Evolutionary conservation across 768 basidiomycete genomes (phyloP), one percentile per base, ranked within the genome.

Genomic region (Grammothele lineata): DNA sequence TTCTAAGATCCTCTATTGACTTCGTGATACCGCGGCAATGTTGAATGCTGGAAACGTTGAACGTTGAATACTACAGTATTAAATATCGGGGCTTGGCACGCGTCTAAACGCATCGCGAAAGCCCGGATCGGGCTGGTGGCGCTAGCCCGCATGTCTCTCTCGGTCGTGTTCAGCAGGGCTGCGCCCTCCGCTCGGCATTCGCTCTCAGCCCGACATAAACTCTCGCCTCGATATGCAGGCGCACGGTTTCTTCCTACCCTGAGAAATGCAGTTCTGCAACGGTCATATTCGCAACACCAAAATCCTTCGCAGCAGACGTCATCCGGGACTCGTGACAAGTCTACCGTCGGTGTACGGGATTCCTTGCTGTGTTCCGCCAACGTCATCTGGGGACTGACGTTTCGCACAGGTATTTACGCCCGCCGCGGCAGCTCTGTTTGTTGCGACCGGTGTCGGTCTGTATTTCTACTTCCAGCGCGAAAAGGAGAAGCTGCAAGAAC

Each of bases 381-480:
- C 27, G 8, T 30, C 14, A 30, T 30, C 8, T 7, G 27, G 8
- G 7, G 7, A 30, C 27, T 30, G 27, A 30, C 14, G 27, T 30
- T 36, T 10, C 4, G 9, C 30, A 26, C 56, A 97, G 94, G 88
- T 91, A n/a, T 96, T 97, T 63, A 93, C 92, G 2, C 92, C 92
- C 22, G 75, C 73, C 43, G 83, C 93, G 1, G 94, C 90, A 0
- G 82, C 74, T 0, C 59, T 97, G 18, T 96, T 99, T 64, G 65
- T 95, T n/a, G 69, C 77, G 1, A 85, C 91, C 6, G 93, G 93
- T 1, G 69, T 77, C 10, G 93, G 84, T 2, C 72, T 99, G 15
- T 89, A 82, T 60, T 83, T 77, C 56, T 98, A 98, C 70, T 97
- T 99, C 69, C 77, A 81, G 43, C 71, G 81, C 46, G 93, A 97